Base-by-base conservation (phyloP, 1,284 basidiomycete species). In the Ganoderma leucocontextum region DNA sequence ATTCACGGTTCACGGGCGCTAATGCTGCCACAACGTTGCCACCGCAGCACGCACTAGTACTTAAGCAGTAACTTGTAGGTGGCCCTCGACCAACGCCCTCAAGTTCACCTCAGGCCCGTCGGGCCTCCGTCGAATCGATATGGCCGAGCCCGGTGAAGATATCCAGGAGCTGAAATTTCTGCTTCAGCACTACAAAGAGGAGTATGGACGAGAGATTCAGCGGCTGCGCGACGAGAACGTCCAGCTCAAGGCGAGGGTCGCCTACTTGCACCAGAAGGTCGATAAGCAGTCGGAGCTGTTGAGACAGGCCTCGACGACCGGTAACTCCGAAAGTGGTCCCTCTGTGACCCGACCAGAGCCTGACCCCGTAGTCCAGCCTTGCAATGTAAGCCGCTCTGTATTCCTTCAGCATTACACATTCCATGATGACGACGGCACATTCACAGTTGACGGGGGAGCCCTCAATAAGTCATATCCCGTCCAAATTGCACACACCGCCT, bases 191-290 rank as follows among this genome's bases (percentile, higher is more conserved):
- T 58, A 58, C n/a, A 38, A 58, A 19, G 55, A 35, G 29, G 55
- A 58, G 35, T 58, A 38, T 35, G 35, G 35, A 5, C 29, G 15
- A n/a, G 55, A 58, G 55, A 35, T 38, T 12, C 55, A 58, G n/a
- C 13, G 38, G 33, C 55, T 58, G 33, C 55, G 55, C 33, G 35
- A 58, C 4, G 55, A 58, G 3, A 58, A 58, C 55, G 35, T 58
- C 55, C 35, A 33, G 55, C 35, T 58, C 55, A 58, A 38, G 55
- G 55, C 55, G 8, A 58, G 15, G 55, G 9, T 12, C 19, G 55
- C 55, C 19, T 58, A 38, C 55, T 35, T 58, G 55, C 19, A 22
- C 8, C 35, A 38, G 35, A 38, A 58, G 55, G 5, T 8, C 35
- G 55, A 36, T 19, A 13, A 58, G 35, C 55, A 38, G 35, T 10